Evolutionary conservation across 2,329 filamentous ascomycete genomes (phyloP).

Genomic region (Acrocalymma vagum): DNA sequence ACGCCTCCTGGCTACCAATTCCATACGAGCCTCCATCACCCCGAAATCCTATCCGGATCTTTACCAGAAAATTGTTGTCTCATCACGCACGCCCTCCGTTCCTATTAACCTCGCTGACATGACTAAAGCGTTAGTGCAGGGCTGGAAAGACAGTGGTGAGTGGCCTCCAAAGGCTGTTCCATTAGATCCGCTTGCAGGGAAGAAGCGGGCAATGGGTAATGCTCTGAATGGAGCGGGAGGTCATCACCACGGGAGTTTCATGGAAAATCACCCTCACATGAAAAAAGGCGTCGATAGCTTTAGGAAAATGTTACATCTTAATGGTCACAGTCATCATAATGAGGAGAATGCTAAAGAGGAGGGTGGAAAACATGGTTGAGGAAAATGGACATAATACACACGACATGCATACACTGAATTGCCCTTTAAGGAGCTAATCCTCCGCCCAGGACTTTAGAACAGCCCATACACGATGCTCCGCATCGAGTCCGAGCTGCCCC

Average conservation of each 20-base stretch:
- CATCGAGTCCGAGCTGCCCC: too few relatives aligned
- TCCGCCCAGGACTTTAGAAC: too few relatives aligned
- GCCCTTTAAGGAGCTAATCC: too few relatives aligned
- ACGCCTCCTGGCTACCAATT: slow-evolving; percentile 76
- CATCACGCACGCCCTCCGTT: slow-evolving; percentile 81
- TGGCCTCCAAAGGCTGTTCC: slow-evolving; percentile 77
- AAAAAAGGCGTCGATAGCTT: slow-evolving; percentile 55
- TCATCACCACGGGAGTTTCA: slow-evolving; percentile 36
- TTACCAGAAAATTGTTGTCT: slow-evolving; percentile 87
- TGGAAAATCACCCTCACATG: slow-evolving; percentile 49
- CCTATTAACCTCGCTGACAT: slow-evolving; percentile 89
- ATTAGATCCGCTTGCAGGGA: slow-evolving; percentile 55
- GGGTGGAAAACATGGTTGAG: too few relatives aligned
- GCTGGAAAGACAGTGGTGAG: slow-evolving; percentile 92
- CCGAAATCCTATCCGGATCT: slow-evolving; percentile 80
- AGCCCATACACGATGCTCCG: too few relatives aligned
- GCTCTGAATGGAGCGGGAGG: slow-evolving; percentile 18
- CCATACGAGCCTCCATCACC: slow-evolving; percentile 79
- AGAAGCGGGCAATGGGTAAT: slow-evolving; percentile 35
- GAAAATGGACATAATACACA: too few relatives aligned
- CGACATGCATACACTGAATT: too few relatives aligned
- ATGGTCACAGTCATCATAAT: slow-evolving; percentile 30
- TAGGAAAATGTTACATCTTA: slow-evolving; percentile 53
- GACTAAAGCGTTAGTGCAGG: slow-evolving; percentile 80
- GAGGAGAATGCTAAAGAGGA: too few relatives aligned